Percentiles rank a stretch among this genome's conserved stretches.
Conservation (phyloP, 2,329 filamentous ascomycete species). For the Cladophialophora carrionii region DNA sequence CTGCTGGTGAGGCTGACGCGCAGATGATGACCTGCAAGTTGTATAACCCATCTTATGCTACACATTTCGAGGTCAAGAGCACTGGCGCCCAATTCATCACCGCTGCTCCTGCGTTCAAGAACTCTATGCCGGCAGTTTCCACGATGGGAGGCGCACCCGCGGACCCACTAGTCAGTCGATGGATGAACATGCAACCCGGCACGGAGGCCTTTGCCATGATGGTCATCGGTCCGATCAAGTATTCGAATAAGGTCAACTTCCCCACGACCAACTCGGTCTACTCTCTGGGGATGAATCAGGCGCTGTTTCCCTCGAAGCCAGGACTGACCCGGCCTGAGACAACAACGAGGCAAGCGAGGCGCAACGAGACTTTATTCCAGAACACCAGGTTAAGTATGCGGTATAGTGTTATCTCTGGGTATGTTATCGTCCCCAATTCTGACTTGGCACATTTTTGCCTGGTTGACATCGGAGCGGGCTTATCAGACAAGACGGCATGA, state of each 20-base stretch:
- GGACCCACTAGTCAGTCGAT: constrained; percentile 10
- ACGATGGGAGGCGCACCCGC: constrained; percentile 12
- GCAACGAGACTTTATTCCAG: constrained; percentile 25
- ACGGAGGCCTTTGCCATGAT: constrained; percentile 29
- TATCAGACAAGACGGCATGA: constrained; percentile 3
- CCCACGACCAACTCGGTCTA: constrained; percentile 23
- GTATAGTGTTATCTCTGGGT: constrained; percentile 21
- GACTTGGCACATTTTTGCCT: background rate
- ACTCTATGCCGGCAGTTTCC: constrained; percentile 22
- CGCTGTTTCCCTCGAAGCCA: constrained; percentile 15
- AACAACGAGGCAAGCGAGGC: constrained; percentile 11
- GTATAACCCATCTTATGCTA: constrained; percentile 24
- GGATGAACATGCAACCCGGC: constrained; percentile 31
- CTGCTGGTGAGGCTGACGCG: constrained; percentile 6
- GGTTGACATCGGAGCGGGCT: background rate
- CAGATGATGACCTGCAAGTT: constrained; percentile 26
- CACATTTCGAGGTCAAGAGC: constrained; percentile 23
- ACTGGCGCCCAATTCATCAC: constrained; percentile 21
- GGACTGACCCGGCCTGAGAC: constrained; percentile 15
- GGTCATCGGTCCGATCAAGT: constrained; percentile 19
- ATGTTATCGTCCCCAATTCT: constrained; percentile 1
- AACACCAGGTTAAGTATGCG: constrained; percentile 30
- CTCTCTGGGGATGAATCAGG: constrained; percentile 18
- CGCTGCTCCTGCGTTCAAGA: constrained; percentile 13
- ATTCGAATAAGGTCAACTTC: constrained; percentile 2